phyloP scores from a whole-genome alignment of 805 yeast genomes.

The Cyberlindnera mycetangii region DNA sequence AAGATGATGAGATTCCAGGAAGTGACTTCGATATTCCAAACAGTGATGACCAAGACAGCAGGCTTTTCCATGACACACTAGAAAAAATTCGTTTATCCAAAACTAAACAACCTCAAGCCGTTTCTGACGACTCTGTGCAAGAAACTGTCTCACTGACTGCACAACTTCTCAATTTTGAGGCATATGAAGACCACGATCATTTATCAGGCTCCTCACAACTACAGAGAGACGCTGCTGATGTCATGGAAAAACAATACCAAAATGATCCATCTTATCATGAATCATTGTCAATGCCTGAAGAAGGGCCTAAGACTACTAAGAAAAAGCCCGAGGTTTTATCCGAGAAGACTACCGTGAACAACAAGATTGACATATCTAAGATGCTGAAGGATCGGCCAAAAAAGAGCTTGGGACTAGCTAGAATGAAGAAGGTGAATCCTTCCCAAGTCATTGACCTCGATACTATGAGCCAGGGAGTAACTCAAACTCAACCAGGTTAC shows the following conservation, averaged over 20 bases:
- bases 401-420: slow-evolving; percentile 4
- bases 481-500: slow-evolving; percentile 3
- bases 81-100: not conserved
- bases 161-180: slow-evolving; percentile 14
- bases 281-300: too few species aligned
- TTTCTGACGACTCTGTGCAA: not conserved
- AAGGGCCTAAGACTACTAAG: not conserved
- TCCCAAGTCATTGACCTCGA: slow-evolving; percentile 23
- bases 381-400: slow-evolving; percentile 17
- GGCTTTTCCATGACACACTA: slow-evolving; percentile 8
- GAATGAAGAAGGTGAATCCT: slow-evolving; percentile 9
- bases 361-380: slow-evolving; percentile 18
- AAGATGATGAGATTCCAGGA: slow-evolving; percentile 12
- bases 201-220: slow-evolving; percentile 3
- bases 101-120: not conserved
- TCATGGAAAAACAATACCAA: slow-evolving; percentile 21
- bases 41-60: slow-evolving; percentile 13
- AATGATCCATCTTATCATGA: slow-evolving; percentile 16
- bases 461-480: slow-evolving; percentile 1
- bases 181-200: slow-evolving; percentile 15
- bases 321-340: not conserved
- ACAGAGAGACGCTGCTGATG: slow-evolving; percentile 9
- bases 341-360: not conserved
- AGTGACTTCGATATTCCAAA: slow-evolving; percentile 11
- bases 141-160: not conserved